phyloP scores from a whole-genome alignment of 2,329 filamentous ascomycete species.

The Aspergillus neoniger region DNA sequence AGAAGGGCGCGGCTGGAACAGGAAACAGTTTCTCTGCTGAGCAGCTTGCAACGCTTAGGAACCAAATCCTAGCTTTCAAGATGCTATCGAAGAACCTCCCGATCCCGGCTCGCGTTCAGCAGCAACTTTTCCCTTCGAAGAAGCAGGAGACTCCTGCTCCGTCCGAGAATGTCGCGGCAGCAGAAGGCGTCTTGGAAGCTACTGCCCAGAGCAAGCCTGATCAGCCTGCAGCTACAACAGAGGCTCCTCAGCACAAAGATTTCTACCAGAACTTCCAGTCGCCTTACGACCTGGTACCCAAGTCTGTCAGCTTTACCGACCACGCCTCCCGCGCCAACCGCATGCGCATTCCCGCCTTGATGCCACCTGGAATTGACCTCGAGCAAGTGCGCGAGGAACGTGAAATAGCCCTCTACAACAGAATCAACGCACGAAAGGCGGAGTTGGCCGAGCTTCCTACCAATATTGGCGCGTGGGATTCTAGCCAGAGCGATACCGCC shows the following conservation, averaged over 20 bases:
- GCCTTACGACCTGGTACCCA: conserved; percentile 63
- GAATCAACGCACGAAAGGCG: conserved; percentile 78
- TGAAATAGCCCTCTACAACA: conserved; percentile 85
- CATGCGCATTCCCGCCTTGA: conserved; percentile 79
- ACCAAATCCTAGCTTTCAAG: conserved; percentile 91
- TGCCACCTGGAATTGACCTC: conserved; percentile 84
- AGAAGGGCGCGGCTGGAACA: conserved; percentile 34
- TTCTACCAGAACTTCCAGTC: conserved; percentile 73
- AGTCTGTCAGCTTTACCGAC: conserved; percentile 73
- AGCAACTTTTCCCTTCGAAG: conserved; percentile 71
- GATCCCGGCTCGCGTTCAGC: conserved; percentile 75
- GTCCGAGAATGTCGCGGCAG: conserved; percentile 35
- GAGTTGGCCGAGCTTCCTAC: conserved; percentile 82
- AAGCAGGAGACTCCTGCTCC: conserved; percentile 41
- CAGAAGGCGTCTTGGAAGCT: conserved; percentile 41
- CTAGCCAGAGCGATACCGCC: conserved; percentile 65
- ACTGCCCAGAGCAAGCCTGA: conserved; percentile 39
- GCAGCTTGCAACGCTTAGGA: conserved; percentile 74
- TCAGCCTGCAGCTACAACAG: conserved; percentile 30
- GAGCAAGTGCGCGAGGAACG: conserved; percentile 83
- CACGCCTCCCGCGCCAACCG: conserved; percentile 76
- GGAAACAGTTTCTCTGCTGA: conserved; percentile 70
- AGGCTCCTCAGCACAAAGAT: conserved; percentile 35
- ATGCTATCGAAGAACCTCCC: conserved; percentile 83
- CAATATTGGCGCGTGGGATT: conserved; percentile 86